These are phyloP conservation scores for Phlebiopsis flavidoalba DNA, from an alignment of 768 basidiomycete species.

Conservation along the genomic window DNA sequence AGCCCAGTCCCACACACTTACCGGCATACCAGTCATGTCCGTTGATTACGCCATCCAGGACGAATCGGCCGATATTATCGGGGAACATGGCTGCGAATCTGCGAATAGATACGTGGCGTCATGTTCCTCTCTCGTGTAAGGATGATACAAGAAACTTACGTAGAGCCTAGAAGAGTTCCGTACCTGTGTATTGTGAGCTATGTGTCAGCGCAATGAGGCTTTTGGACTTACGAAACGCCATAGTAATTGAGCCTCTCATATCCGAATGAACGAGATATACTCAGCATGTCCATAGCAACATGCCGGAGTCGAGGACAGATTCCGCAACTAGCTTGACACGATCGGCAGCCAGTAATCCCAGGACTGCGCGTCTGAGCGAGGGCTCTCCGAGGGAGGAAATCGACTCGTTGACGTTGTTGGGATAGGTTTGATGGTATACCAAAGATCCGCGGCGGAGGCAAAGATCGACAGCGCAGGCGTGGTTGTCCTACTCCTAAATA, in stretches of 20 bases:
- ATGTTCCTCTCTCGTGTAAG: too few relatives aligned
- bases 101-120: neutral
- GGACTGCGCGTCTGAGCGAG: neutral
- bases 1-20: neutral
- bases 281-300: constrained; percentile 18
- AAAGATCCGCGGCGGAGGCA: neutral
- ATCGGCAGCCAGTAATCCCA: neutral
- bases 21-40: constrained; percentile 15
- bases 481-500: neutral
- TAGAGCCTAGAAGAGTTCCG: neutral
- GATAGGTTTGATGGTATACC: neutral
- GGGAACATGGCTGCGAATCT: constrained; percentile 8
- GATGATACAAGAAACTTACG: neutral
- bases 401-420: neutral
- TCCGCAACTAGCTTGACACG: neutral
- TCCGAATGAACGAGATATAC: constrained; percentile 13
- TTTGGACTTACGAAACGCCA: neutral
- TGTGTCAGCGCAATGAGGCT: neutral
- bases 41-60: constrained; percentile 25
- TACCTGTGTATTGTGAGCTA: neutral
- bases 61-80: constrained; percentile 21
- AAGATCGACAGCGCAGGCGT: neutral
- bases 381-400: neutral
- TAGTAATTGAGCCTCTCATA: constrained; percentile 15
- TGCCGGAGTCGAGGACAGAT: constrained; percentile 8